Evolutionary conservation across 495 filamentous ascomycete species (phyloP).

Genomic region (Neurospora sp.): DNA sequence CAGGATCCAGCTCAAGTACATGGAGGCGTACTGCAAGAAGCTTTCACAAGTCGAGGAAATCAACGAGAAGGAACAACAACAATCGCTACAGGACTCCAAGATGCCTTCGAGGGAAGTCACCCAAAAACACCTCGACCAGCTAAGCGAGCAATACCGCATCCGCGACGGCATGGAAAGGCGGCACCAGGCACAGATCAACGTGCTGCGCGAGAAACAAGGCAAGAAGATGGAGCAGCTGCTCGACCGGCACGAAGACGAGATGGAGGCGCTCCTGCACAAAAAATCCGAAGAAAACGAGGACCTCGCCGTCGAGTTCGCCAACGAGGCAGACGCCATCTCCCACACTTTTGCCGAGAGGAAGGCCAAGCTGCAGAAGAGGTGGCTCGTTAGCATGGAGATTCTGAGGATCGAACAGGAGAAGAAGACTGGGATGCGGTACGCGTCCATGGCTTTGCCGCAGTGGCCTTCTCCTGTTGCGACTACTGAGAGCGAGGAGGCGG

Average conservation of each 20-base stretch:
- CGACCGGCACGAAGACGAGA: constrained; percentile 54
- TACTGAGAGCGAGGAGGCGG: background rate
- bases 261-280: constrained; percentile 42
- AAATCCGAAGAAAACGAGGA: constrained; percentile 41
- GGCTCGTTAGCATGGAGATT: constrained; percentile 56
- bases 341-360: constrained; percentile 41
- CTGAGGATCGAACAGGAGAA: constrained; percentile 49
- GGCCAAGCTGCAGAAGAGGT: constrained; percentile 40
- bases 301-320: constrained; percentile 45
- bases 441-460: constrained; percentile 32
- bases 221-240: constrained; percentile 56
- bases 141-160: constrained; percentile 59
- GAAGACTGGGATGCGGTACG: constrained; percentile 38
- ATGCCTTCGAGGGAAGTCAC: constrained; percentile 42
- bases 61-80: background rate
- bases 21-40: constrained; percentile 64
- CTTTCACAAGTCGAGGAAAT: constrained; percentile 15
- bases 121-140: constrained; percentile 46
- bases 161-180: constrained; percentile 61
- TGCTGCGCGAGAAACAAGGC: constrained; percentile 67
- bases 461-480: constrained; percentile 22
- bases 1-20: constrained; percentile 60
- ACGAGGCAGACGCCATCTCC: constrained; percentile 42
- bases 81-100: background rate
- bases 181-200: constrained; percentile 66